phyloP scores from a whole-genome alignment of 2,329 filamentous ascomycete genomes.

The Phaeosphaeriaceae sp. region DNA sequence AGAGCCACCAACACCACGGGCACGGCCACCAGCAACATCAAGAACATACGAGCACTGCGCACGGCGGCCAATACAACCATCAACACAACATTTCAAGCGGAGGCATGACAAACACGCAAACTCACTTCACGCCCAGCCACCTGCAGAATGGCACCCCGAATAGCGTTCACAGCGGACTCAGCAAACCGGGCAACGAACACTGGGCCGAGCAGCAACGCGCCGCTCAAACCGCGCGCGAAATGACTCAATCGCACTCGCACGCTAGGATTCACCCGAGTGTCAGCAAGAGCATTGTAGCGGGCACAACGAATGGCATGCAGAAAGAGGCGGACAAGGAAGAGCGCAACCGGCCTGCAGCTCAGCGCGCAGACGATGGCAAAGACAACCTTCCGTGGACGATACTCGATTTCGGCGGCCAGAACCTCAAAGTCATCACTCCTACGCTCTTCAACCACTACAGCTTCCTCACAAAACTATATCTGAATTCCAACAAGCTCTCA shows the following conservation, averaged over 20 bases:
- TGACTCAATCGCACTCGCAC: slow-evolving; percentile 77
- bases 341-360: slow-evolving; percentile 71
- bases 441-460: slow-evolving; percentile 79
- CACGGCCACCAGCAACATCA: slow-evolving; percentile 69
- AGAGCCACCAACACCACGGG: slow-evolving; percentile 58
- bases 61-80: slow-evolving; percentile 67
- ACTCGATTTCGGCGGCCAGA: slow-evolving; percentile 95
- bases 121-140: slow-evolving; percentile 67
- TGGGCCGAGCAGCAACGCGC: slow-evolving; percentile 89
- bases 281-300: slow-evolving; percentile 70
- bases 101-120: slow-evolving; percentile 70
- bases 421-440: slow-evolving; percentile 79
- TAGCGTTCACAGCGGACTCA: slow-evolving; percentile 63
- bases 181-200: slow-evolving; percentile 71
- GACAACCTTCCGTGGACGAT: slow-evolving; percentile 84
- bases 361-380: slow-evolving; percentile 51
- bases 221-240: slow-evolving; percentile 75
- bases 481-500: slow-evolving; percentile 90
- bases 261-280: slow-evolving; percentile 74
- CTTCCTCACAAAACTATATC: slow-evolving; percentile 90
- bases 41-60: slow-evolving; percentile 59
- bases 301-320: slow-evolving; percentile 59
- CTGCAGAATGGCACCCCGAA: slow-evolving; percentile 67
- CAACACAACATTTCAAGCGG: slow-evolving; percentile 68
- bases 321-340: slow-evolving; percentile 63